Percentiles rank a stretch among this genome's conserved stretches.
Evolutionary conservation across 2,329 filamentous ascomycete species (phyloP).

Genomic region (Xylaria sp.): DNA sequence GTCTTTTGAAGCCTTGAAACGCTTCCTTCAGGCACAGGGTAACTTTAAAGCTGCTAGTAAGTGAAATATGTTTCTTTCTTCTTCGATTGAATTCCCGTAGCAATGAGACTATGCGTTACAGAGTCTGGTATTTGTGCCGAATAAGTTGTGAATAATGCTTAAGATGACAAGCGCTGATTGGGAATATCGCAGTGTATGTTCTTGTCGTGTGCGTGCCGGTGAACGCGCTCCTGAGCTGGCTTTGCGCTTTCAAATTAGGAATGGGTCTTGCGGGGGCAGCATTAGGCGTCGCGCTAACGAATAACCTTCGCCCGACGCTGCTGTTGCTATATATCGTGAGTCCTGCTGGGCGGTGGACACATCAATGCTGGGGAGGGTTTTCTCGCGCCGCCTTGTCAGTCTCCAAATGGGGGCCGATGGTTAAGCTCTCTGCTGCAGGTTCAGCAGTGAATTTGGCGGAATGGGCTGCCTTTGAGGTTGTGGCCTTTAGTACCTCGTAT

Average conservation of each 20-base stretch:
- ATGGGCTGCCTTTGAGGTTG: constrained; percentile 57
- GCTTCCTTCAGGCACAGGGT: constrained; percentile 66
- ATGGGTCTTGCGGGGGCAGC: constrained; percentile 64
- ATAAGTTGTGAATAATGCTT: not conserved
- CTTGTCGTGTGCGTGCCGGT: constrained; percentile 60
- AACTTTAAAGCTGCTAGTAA: constrained; percentile 60
- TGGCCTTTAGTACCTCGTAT: constrained; percentile 59
- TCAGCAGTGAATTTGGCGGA: constrained; percentile 56
- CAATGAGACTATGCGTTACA: not conserved
- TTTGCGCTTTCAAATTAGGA: constrained; percentile 56
- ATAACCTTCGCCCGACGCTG: constrained; percentile 60
- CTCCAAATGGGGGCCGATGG: constrained; percentile 55
- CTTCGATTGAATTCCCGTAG: not conserved
- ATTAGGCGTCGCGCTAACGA: constrained; percentile 60
- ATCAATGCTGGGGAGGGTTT: constrained; percentile 59
- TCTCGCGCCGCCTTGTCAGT: constrained; percentile 49
- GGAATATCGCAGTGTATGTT: constrained; percentile 51
- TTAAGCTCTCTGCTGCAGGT: constrained; percentile 54
- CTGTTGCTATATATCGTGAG: constrained; percentile 60
- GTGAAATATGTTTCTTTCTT: not conserved
- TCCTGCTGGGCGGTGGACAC: constrained; percentile 53
- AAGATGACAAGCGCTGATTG: not conserved
- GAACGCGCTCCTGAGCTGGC: constrained; percentile 62
- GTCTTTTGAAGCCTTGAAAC: constrained; percentile 64
- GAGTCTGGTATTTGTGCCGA: too few relatives aligned